A percentile compares a stretch with the other conserved stretches of the same genome.
phyloP scores from a whole-genome alignment of 805 yeast genomes.

The Pichia cephalocereana region DNA sequence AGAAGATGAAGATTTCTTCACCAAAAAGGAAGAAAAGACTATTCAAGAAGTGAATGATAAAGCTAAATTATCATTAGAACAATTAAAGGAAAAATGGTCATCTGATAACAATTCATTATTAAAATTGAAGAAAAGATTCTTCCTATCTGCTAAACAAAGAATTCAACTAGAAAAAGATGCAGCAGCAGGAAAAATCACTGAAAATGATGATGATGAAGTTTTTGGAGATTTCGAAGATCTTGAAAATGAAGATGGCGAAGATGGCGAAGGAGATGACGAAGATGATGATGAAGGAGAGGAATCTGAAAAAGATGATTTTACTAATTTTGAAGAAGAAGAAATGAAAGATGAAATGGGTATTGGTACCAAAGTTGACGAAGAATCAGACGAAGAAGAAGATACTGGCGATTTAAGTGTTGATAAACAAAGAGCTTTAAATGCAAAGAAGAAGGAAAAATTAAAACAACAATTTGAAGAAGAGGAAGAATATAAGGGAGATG shows the following conservation, averaged over 20 bases:
- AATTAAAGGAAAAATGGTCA: conserved; percentile 37
- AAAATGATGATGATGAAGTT: conserved; percentile 15
- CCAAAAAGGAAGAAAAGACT: conserved; percentile 33
- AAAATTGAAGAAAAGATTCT: conserved; percentile 37
- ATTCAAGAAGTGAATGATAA: conserved; percentile 31
- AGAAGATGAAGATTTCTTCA: conserved; percentile 48
- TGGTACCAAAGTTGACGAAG: conserved; percentile 21
- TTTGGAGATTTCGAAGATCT: conserved; percentile 32
- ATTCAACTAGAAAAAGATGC: conserved; percentile 25
- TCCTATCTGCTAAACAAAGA: conserved; percentile 42
- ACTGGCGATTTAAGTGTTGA: conserved; percentile 47
- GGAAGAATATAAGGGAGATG: conserved; percentile 70
- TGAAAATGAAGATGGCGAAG: conserved; percentile 25
- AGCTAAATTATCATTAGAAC: conserved; percentile 28
- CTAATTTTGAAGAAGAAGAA: conserved; percentile 47
- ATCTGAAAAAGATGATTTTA: conserved; percentile 36
- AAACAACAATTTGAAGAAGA: conserved; percentile 85
- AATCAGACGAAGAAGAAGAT: conserved; percentile 33
- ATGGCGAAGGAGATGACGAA: conserved; percentile 38
- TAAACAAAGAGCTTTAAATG: conserved; percentile 70
- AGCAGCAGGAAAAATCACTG: conserved; percentile 13
- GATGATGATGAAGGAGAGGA: conserved; percentile 36
- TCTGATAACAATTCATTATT: conserved; percentile 29
- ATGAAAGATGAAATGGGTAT: conserved; percentile 31
- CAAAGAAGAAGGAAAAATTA: conserved; percentile 81